Evolutionary conservation across 371 early-diverging fungal genomes (phyloP), one percentile per base, ranked within the genome.

Genomic region (Haplosporangium sp.): DNA sequence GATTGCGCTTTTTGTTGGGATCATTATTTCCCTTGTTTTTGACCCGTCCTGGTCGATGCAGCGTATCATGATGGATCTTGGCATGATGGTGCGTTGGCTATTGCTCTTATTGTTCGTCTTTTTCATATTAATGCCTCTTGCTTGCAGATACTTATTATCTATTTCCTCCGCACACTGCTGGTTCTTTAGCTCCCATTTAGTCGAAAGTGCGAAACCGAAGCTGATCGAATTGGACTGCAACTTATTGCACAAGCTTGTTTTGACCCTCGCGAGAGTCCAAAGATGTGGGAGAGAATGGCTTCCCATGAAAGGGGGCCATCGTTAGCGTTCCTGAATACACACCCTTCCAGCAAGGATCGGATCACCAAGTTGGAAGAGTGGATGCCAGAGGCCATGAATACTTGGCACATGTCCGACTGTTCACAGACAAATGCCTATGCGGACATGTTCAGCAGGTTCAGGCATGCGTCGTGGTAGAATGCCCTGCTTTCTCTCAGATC

Each of bases 171-270:
- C 52, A 10, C 37, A 16, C 10, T 50, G 50, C 50, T 50, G 13
- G 50, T 50, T 11, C 68, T 87, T 18, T 91, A 86, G 83, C 86
- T 91, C 65, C 97, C 98, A 13, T 95, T 96, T 72, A 94, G 94
- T 45, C 85, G 98, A 13, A 90, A 91, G 70, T 93, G 93, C 67
- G 98, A 98, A 80, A 86, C 85, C 20, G 98, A 98, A 74, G 98
- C 98, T 6, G 98, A 98, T 80, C 82, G 86, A 43, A 93, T 98
- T 73, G 96, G 97, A 0, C 80, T 98, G 38, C 80, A 86, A 56
- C 79, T 98, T 18, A 96, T 96, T 94, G 91, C 97, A 4, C 89
- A 91, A 64, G 98, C 98, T 18, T 98, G 98, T 70, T 98, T 92
- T 77, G 89, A 97, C 67, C 98, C 98, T 0, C 69, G 73, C 10